Evolutionary conservation across 345 rosid species (phyloP).

Genomic region (Euphorbia peplus): DNA sequence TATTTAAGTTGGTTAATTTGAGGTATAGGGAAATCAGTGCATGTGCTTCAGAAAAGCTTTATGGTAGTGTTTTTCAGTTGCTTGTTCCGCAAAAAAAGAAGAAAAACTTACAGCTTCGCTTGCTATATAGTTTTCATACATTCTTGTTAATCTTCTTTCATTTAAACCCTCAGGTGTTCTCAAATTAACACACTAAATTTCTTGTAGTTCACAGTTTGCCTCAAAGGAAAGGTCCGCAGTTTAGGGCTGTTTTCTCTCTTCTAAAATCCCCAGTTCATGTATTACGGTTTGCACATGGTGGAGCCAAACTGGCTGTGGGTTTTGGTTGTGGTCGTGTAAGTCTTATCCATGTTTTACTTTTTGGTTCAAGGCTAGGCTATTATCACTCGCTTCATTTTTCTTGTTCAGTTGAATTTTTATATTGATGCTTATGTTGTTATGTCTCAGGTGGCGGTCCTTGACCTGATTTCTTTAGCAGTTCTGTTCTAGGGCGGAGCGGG

Average conservation of each 20-base stretch:
- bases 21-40: slow-evolving; percentile 7
- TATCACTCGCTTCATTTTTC: background rate
- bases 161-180: slow-evolving; percentile 8
- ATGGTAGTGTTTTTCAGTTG: slow-evolving; percentile 8
- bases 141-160: slow-evolving; percentile 7
- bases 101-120: slow-evolving; percentile 5
- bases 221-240: slow-evolving; percentile 33
- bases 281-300: slow-evolving; percentile 16
- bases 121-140: slow-evolving; percentile 1
- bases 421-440: background rate
- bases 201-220: slow-evolving; percentile 38
- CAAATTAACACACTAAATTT: slow-evolving; percentile 13
- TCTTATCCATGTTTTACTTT: slow-evolving; percentile 5
- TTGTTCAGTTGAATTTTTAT: slow-evolving; percentile 8
- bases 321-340: slow-evolving; percentile 27
- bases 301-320: slow-evolving; percentile 31
- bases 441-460: slow-evolving; percentile 28
- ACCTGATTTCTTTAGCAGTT: slow-evolving; percentile 23
- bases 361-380: background rate
- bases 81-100: background rate
- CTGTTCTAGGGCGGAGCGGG: too few species aligned
- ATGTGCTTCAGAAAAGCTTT: background rate
- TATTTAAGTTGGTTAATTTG: slow-evolving; percentile 7
- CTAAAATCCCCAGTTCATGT: slow-evolving; percentile 20
- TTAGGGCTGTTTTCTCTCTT: slow-evolving; percentile 23